Evolutionary conservation across 345 rosid species (phyloP).

Genomic region (Boechera retrofracta): DNA sequence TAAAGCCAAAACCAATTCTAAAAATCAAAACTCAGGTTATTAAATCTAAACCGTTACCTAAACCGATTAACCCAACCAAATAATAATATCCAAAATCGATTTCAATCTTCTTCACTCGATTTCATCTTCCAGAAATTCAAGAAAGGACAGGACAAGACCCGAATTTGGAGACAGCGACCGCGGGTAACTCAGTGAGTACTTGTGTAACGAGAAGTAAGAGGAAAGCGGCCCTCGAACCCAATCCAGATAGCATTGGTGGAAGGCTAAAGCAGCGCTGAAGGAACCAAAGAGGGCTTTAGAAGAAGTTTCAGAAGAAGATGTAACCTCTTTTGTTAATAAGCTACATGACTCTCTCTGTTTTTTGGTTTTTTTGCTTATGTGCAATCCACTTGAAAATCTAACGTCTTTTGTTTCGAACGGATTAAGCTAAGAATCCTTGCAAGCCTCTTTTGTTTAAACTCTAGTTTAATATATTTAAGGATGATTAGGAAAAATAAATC

Average conservation of each 20-base stretch:
- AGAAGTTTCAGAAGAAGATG: background rate
- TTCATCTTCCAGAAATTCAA: background rate
- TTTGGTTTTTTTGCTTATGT: too few relatives aligned
- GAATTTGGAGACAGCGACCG: background rate
- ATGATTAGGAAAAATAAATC: background rate
- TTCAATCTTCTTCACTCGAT: too few relatives aligned
- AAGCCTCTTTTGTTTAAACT: constrained; percentile 8
- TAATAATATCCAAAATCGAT: too few relatives aligned
- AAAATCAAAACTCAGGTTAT: too few relatives aligned
- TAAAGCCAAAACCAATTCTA: too few relatives aligned
- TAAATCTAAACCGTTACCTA: too few relatives aligned
- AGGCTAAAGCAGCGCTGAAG: constrained; percentile 52
- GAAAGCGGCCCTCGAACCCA: constrained; percentile 38
- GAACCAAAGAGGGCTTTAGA: constrained; percentile 29
- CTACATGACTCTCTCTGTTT: too few relatives aligned
- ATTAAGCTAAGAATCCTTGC: background rate
- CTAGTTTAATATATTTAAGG: background rate
- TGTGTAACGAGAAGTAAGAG: constrained; percentile 35
- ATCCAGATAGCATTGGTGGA: constrained; percentile 51
- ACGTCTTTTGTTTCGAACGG: constrained; percentile 20
- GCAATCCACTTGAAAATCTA: background rate
- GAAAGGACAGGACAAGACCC: background rate
- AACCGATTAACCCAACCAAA: too few relatives aligned
- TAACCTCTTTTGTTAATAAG: background rate
- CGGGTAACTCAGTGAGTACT: background rate